A percentile compares a stretch with the other conserved stretches of the same genome.
phyloP scores from a whole-genome alignment of 805 yeast species.

The Starmerella asiatica region DNA sequence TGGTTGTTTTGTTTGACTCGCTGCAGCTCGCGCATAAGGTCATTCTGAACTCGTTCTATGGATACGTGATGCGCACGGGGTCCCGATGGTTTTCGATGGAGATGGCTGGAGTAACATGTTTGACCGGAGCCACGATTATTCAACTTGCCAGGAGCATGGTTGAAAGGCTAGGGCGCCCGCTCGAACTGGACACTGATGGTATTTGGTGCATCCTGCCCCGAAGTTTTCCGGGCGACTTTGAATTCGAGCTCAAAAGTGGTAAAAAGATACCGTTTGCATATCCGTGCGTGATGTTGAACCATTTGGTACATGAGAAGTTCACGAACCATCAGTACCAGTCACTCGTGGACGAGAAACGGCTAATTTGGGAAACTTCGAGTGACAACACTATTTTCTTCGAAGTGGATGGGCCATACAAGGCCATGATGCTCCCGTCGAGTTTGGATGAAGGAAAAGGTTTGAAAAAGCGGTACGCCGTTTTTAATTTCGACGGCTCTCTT shows the following conservation, averaged over 20 bases:
- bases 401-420: conserved; percentile 96
- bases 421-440: conserved; percentile 94
- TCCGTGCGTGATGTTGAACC: conserved; percentile 93
- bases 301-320: conserved; percentile 76
- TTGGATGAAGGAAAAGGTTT: conserved; percentile 95
- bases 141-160: conserved; percentile 91
- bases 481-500: conserved; percentile 81
- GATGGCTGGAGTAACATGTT: conserved; percentile 98
- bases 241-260: conserved; percentile 60
- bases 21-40: conserved; percentile 94
- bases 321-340: conserved; percentile 94
- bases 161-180: conserved; percentile 85
- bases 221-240: conserved; percentile 82
- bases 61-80: conserved; percentile 98
- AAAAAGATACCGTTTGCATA: conserved; percentile 66
- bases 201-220: conserved; percentile 96
- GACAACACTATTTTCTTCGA: conserved; percentile 95
- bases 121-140: conserved; percentile 94
- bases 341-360: conserved; percentile 48
- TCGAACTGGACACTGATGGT: conserved; percentile 97
- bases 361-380: conserved; percentile 60
- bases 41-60: conserved; percentile 89
- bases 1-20: conserved; percentile 88
- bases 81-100: conserved; percentile 99
- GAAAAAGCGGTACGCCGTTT: conserved; percentile 93